These are phyloP conservation scores for Myriosclerotinia duriaeana DNA, from an alignment of 2,329 filamentous ascomycete species.

Conservation along the genomic window DNA sequence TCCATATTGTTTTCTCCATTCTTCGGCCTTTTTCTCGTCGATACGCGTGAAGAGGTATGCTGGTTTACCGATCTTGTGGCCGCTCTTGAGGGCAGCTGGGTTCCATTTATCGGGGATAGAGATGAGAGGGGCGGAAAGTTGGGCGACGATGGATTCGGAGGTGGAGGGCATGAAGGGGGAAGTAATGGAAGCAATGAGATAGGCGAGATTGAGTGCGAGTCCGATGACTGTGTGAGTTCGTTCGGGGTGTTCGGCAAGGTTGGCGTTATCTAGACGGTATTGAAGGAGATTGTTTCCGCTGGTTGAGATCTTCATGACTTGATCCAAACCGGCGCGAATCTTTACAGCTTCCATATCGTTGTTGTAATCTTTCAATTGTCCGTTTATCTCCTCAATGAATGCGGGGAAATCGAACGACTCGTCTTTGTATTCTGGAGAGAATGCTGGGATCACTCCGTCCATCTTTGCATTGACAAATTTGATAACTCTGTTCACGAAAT, in stretches of 20 bases:
- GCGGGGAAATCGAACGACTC: slow-evolving; percentile 51
- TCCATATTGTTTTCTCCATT: slow-evolving; percentile 77
- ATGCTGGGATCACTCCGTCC: slow-evolving; percentile 66
- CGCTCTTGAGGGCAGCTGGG: slow-evolving; percentile 61
- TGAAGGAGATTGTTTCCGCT: slow-evolving; percentile 59
- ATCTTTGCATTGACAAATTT: slow-evolving; percentile 75
- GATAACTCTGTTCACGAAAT: slow-evolving; percentile 71
- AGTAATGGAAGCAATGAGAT: slow-evolving; percentile 76
- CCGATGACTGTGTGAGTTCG: slow-evolving; percentile 55
- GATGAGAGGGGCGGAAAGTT: slow-evolving; percentile 61
- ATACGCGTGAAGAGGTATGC: slow-evolving; percentile 81
- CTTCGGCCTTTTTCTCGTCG: slow-evolving; percentile 74
- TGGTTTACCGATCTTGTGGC: slow-evolving; percentile 79
- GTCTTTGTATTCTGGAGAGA: slow-evolving; percentile 53
- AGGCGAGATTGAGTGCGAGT: slow-evolving; percentile 78
- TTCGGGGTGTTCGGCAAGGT: slow-evolving; percentile 42
- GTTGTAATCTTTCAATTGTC: slow-evolving; percentile 64
- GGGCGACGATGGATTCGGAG: slow-evolving; percentile 69
- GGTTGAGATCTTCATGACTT: slow-evolving; percentile 66
- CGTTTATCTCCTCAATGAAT: slow-evolving; percentile 58
- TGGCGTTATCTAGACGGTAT: slow-evolving; percentile 47
- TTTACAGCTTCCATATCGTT: slow-evolving; percentile 68
- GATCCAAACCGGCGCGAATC: slow-evolving; percentile 64
- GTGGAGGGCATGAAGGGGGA: slow-evolving; percentile 86
- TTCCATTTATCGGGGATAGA: slow-evolving; percentile 68